Percentiles rank a stretch among this genome's conserved stretches.
Conservation (phyloP, 306 rosid species). For the Trifolium dubium region DNA sequence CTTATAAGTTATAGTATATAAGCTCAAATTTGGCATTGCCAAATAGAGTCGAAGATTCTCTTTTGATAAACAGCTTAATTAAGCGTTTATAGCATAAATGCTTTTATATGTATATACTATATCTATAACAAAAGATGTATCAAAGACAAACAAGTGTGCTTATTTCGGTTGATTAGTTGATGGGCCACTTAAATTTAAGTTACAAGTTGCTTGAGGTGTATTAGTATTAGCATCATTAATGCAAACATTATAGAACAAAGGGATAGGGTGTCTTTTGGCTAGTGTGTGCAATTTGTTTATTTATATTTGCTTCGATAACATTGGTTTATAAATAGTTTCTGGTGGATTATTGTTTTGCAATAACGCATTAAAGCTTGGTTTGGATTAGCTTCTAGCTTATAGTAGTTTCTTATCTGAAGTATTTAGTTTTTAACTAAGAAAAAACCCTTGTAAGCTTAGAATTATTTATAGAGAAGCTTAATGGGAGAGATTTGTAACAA, state of each 20-base stretch:
- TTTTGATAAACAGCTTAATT: too few relatives aligned
- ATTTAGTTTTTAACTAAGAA: background rate
- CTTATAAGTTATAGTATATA: too few relatives aligned
- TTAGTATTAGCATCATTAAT: background rate
- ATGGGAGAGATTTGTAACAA: background rate
- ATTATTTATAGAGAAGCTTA: background rate
- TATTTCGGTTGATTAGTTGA: background rate
- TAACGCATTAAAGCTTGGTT: background rate
- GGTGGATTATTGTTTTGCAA: background rate
- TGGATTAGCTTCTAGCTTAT: background rate
- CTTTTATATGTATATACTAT: too few relatives aligned
- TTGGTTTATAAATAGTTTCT: background rate
- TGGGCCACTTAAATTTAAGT: slow-evolving; percentile 20
- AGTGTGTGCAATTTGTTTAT: slow-evolving; percentile 12
- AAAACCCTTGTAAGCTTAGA: background rate
- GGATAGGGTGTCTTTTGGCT: background rate
- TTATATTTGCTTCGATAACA: background rate
- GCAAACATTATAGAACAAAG: background rate
- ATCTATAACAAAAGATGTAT: too few relatives aligned
- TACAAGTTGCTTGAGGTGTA: background rate
- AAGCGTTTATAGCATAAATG: too few relatives aligned
- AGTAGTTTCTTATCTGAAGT: background rate
- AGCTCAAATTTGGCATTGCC: too few relatives aligned
- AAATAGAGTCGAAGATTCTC: too few relatives aligned
- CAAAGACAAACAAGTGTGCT: too few relatives aligned